Percentiles rank a stretch among this genome's conserved stretches.
These are phyloP conservation scores for Dittrichia graveolens DNA, from an alignment of 129 eudicot genomes.

Conservation along the genomic window DNA sequence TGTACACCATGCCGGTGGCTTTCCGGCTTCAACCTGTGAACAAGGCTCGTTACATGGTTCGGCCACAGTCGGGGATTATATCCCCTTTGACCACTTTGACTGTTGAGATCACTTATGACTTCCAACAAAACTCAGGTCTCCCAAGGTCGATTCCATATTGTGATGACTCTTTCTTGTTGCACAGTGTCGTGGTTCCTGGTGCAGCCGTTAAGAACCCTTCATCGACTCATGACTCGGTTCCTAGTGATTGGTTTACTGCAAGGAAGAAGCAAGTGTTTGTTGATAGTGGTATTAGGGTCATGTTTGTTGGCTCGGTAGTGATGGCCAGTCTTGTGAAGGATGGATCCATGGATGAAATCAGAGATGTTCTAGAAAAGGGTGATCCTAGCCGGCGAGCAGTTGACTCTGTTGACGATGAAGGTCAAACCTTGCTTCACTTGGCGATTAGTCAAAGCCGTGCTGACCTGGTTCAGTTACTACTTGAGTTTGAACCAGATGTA, in stretches of 20 bases:
- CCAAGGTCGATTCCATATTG: constrained; percentile 56
- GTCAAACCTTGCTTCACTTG: constrained; percentile 71
- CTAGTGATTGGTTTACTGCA: constrained; percentile 78
- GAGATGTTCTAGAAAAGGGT: constrained; percentile 67
- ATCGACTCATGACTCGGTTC: constrained; percentile 55
- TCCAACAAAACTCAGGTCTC: constrained; percentile 42
- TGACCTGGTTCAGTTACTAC: constrained; percentile 66
- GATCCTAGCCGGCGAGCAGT: constrained; percentile 56
- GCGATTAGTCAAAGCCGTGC: constrained; percentile 61
- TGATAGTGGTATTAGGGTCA: constrained; percentile 69
- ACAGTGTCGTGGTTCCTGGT: constrained; percentile 85
- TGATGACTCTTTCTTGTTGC: constrained; percentile 65
- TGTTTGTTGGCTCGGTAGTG: constrained; percentile 74
- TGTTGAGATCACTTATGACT: constrained; percentile 53
- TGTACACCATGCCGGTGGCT: constrained; percentile 93
- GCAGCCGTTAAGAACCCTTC: constrained; percentile 59
- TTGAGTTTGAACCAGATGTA: constrained; percentile 66
- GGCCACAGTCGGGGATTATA: constrained; percentile 72
- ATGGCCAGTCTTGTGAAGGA: constrained; percentile 55
- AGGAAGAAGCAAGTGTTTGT: constrained; percentile 77
- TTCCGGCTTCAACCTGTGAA: constrained; percentile 64
- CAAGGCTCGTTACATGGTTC: constrained; percentile 51
- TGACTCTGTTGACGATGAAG: constrained; percentile 60
- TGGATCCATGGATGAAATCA: constrained; percentile 62
- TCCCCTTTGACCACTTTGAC: constrained; percentile 57